A percentile compares a stretch with the other conserved stretches of the same genome.
Evolutionary conservation across 202 grass and related monocot species (phyloP).

Genomic region (Eragrostis tef): DNA sequence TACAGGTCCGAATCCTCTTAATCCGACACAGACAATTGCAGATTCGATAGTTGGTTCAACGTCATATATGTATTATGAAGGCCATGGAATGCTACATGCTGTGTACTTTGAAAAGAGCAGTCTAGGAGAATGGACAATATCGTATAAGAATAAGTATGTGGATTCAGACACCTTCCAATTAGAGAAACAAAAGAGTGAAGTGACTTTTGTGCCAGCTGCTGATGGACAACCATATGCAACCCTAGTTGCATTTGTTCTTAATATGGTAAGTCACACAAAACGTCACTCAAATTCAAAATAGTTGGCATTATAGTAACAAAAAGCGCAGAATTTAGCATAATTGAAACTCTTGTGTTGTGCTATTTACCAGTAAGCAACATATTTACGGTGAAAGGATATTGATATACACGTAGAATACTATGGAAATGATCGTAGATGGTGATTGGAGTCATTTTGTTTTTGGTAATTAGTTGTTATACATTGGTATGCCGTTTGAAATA

Average conservation of each 20-base stretch:
- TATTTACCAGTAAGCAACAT: not conserved
- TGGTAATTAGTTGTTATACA: not conserved
- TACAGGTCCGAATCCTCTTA: conserved; percentile 50
- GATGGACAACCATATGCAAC: conserved; percentile 43
- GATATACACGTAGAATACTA: not conserved
- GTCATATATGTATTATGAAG: conserved; percentile 47
- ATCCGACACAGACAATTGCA: conserved; percentile 19
- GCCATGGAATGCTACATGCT: conserved; percentile 49
- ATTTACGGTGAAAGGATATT: not conserved
- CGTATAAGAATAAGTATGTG: conserved; percentile 48
- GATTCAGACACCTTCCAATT: conserved; percentile 43
- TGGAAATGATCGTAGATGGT: no score
- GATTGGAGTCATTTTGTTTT: not conserved
- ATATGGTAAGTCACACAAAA: conserved; percentile 31
- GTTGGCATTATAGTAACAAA: not conserved
- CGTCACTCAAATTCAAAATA: not conserved
- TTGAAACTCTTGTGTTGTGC: not conserved
- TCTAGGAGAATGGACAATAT: conserved; percentile 35
- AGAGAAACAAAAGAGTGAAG: conserved; percentile 15
- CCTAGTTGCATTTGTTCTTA: conserved; percentile 40
- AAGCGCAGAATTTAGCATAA: not conserved
- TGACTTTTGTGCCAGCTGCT: conserved; percentile 36
- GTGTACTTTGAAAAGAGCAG: conserved; percentile 38
- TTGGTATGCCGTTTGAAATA: not conserved
- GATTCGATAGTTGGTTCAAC: conserved; percentile 44